A percentile compares a stretch with the other conserved stretches of the same genome.
phyloP scores from a whole-genome alignment of 768 basidiomycete species.

The Hebeloma cylindrosporum region DNA sequence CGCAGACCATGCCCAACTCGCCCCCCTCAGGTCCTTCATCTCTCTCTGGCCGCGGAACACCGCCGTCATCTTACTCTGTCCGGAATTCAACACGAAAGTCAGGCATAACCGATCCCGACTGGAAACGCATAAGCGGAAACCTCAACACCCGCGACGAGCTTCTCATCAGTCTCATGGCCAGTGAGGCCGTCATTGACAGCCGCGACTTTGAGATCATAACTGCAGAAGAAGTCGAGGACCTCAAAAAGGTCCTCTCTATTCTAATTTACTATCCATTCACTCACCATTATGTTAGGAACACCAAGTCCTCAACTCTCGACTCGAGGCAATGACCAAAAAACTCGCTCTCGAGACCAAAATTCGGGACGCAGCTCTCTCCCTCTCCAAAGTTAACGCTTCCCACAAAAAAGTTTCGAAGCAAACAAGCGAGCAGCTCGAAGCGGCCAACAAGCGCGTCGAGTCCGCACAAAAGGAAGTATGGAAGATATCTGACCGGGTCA shows the following conservation, averaged over 20 bases:
- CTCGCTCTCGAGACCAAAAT: constrained; percentile 83
- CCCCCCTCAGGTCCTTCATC: constrained; percentile 41
- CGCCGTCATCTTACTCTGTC: too few species aligned
- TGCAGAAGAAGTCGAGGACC: constrained; percentile 48
- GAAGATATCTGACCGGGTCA: constrained; percentile 61
- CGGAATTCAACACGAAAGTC: constrained; percentile 36
- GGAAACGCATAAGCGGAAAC: constrained; percentile 44
- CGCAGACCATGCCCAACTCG: constrained; percentile 18
- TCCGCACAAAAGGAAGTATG: constrained; percentile 68
- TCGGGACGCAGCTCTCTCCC: constrained; percentile 78
- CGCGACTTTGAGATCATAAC: constrained; percentile 76
- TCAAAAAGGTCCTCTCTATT: constrained; percentile 42
- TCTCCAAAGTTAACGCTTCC: constrained; percentile 64
- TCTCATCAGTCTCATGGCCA: constrained; percentile 85
- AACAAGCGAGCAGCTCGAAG: constrained; percentile 68
- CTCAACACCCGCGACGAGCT: constrained; percentile 78
- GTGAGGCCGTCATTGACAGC: constrained; percentile 93
- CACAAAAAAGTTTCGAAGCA: constrained; percentile 63
- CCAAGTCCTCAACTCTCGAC: constrained; percentile 62
- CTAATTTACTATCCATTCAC: constrained; percentile 9
- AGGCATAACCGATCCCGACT: constrained; percentile 33
- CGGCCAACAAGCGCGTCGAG: constrained; percentile 73
- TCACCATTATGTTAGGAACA: constrained; percentile 79
- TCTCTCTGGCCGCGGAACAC: constrained; percentile 35
- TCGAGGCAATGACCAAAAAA: constrained; percentile 68